Conservation (phyloP, 352 stramenopile genomes). For the Pythium phragmitis region DNA sequence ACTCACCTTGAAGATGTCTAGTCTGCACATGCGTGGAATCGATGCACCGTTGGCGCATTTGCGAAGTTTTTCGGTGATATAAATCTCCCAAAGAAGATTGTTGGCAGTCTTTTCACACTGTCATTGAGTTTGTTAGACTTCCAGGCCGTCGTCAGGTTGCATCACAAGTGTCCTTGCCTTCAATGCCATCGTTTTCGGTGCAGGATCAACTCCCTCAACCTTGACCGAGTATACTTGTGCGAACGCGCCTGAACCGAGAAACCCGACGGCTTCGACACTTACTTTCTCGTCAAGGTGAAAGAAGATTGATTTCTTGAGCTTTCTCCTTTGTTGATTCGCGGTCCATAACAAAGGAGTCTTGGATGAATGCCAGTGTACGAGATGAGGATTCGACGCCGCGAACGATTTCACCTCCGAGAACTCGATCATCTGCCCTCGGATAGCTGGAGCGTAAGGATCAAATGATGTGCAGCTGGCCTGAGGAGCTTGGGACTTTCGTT, state of each 20-base stretch:
- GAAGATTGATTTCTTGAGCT: conserved; percentile 53
- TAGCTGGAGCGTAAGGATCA: conserved; percentile 57
- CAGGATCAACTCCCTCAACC: conserved; percentile 28
- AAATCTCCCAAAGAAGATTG: conserved; percentile 84
- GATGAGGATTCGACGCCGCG: conserved; percentile 37
- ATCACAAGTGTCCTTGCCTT: conserved; percentile 44
- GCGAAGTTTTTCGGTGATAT: conserved; percentile 44
- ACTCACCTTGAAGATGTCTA: conserved; percentile 66
- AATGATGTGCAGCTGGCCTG: conserved; percentile 13
- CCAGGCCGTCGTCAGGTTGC: background rate
- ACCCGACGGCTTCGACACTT: conserved; percentile 43
- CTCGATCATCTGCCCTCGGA: conserved; percentile 48
- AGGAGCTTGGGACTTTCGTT: background rate
- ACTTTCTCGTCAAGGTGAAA: conserved; percentile 37
- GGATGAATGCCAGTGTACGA: conserved; percentile 50
- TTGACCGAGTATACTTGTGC: conserved; percentile 70
- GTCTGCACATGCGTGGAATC: conserved; percentile 40
- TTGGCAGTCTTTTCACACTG: conserved; percentile 70
- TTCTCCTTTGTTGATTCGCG: conserved; percentile 41
- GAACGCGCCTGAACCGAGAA: conserved; percentile 75
- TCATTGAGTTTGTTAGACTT: background rate
- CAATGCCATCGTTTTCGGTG: conserved; percentile 41
- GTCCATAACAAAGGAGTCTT: conserved; percentile 52
- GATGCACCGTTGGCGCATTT: conserved; percentile 24
- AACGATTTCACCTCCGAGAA: conserved; percentile 42